Evolutionary conservation across 768 basidiomycete genomes (phyloP).

Genomic region (Tulasnella sp.): DNA sequence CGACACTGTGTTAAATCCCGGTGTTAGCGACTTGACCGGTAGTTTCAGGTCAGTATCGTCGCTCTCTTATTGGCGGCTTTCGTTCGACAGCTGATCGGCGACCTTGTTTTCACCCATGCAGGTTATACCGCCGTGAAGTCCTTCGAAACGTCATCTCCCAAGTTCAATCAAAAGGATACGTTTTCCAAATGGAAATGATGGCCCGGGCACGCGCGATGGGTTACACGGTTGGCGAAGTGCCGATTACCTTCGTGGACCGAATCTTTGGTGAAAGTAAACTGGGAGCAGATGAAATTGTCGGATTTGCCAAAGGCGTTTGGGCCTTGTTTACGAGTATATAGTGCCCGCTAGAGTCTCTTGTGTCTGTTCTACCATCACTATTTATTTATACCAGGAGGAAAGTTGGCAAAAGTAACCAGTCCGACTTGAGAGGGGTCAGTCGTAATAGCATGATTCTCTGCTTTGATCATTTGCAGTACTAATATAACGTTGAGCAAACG

Average conservation of each 20-base stretch:
- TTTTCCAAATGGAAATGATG: conserved; percentile 99
- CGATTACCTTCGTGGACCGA: conserved; percentile 92
- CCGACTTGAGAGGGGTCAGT: no score
- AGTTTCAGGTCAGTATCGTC: conserved; percentile 66
- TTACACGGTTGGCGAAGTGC: conserved; percentile 84
- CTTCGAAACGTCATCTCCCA: conserved; percentile 78
- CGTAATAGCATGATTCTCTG: background rate
- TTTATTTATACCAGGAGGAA: background rate
- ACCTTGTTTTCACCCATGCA: conserved; percentile 35
- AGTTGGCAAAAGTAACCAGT: background rate
- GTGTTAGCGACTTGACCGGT: conserved; percentile 86
- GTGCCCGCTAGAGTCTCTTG: background rate
- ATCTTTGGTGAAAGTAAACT: conserved; percentile 93
- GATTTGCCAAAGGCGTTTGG: conserved; percentile 84
- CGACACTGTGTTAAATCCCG: conserved; percentile 76
- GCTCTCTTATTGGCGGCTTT: background rate
- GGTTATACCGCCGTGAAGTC: conserved; percentile 72
- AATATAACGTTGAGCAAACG: background rate
- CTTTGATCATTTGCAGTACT: background rate
- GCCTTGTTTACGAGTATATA: conserved; percentile 68
- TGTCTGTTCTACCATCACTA: background rate
- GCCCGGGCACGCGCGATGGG: conserved; percentile 80
- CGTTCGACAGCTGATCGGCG: background rate
- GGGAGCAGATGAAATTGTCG: conserved; percentile 81
- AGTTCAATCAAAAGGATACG: conserved; percentile 85